Conservation (phyloP, 139 green algal genomes). For the Chlorella sp. region DNA sequence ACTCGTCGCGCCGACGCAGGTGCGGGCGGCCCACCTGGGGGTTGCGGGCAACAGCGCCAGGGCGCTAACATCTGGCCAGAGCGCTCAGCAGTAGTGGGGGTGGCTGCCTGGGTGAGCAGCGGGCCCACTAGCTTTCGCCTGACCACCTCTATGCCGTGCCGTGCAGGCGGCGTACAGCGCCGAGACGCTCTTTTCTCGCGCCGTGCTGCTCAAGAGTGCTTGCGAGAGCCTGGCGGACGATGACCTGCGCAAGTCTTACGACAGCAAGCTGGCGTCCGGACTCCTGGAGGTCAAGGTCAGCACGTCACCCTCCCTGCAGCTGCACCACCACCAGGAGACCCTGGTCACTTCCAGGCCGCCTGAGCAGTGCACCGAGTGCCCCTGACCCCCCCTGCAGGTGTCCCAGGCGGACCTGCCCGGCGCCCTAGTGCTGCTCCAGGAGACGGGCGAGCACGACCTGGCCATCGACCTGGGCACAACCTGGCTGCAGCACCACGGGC, state of each 20-base stretch:
- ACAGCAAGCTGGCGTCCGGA: constrained; percentile 15
- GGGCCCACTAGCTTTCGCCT: background rate
- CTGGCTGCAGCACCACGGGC: background rate
- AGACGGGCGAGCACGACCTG: constrained; percentile 22
- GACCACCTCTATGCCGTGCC: background rate
- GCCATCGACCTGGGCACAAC: constrained; percentile 15
- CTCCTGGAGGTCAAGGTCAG: constrained; percentile 15
- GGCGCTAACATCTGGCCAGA: background rate
- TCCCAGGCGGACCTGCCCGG: constrained; percentile 32
- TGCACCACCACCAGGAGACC: background rate
- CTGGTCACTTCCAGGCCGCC: background rate
- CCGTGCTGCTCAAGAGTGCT: constrained; percentile 30
- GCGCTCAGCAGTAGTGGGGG: background rate
- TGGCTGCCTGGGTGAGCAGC: background rate
- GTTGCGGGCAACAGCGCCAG: background rate
- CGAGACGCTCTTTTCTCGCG: constrained; percentile 28
- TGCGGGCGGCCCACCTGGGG: background rate
- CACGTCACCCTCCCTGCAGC: background rate
- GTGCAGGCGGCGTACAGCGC: constrained; percentile 15
- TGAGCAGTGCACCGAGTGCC: background rate
- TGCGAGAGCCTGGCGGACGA: constrained; percentile 17
- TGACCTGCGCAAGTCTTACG: constrained; percentile 16
- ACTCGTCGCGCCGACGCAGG: background rate
- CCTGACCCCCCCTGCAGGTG: constrained; percentile 9
- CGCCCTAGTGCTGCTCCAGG: constrained; percentile 39